Conservation (phyloP, 1,284 basidiomycete genomes). For the Cutaneotrichosporon cutaneum region DNA sequence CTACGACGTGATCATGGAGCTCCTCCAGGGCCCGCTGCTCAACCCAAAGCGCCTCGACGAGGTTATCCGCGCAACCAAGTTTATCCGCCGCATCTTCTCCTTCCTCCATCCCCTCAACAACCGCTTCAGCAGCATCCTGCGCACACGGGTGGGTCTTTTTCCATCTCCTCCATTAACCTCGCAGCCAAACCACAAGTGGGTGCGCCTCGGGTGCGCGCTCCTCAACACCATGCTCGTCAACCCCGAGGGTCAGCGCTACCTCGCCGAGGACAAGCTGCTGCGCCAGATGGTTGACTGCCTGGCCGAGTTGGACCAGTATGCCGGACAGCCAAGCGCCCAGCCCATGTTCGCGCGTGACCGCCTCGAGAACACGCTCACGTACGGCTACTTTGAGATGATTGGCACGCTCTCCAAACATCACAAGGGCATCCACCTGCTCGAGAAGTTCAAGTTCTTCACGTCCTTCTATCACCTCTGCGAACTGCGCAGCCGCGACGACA, state of each 20-base stretch:
- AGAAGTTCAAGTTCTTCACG: conserved; percentile 90
- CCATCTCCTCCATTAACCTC: background rate
- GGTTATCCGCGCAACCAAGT: conserved; percentile 84
- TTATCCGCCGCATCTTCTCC: conserved; percentile 78
- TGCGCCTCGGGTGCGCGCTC: conserved; percentile 77
- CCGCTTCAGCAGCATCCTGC: conserved; percentile 79
- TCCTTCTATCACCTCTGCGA: conserved; percentile 93
- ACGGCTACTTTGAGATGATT: conserved; percentile 95
- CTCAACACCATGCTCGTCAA: conserved; percentile 79
- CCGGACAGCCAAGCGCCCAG: conserved; percentile 56
- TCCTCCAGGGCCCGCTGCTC: conserved; percentile 87
- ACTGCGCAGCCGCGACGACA: conserved; percentile 81
- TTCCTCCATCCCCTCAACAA: conserved; percentile 90
- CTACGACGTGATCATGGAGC: conserved; percentile 79
- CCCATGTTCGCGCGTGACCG: conserved; percentile 82
- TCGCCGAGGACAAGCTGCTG: conserved; percentile 84
- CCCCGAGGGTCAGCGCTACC: conserved; percentile 77
- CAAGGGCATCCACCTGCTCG: conserved; percentile 88
- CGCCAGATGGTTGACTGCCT: conserved; percentile 83
- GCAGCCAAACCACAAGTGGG: conserved; percentile 75
- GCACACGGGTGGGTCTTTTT: conserved; percentile 61
- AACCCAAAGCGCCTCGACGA: conserved; percentile 95
- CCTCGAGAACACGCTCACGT: conserved; percentile 78
- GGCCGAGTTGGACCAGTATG: conserved; percentile 78
- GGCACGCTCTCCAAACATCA: conserved; percentile 81